Evolutionary conservation across 352 stramenopile species (phyloP).

Genomic region (Phytopythium kandeliae): DNA sequence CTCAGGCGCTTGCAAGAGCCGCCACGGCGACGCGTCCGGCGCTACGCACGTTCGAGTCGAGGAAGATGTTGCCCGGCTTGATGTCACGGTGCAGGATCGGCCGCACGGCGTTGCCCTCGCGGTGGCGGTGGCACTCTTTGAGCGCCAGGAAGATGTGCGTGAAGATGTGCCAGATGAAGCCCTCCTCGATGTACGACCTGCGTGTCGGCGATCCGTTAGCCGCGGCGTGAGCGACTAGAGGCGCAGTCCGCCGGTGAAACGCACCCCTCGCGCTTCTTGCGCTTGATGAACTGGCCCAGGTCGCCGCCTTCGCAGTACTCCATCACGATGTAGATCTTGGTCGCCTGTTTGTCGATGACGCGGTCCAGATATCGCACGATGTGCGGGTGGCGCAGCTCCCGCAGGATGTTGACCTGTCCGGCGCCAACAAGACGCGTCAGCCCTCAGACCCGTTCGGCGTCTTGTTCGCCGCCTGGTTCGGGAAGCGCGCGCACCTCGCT

Average conservation of each 20-base stretch:
- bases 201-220: too few relatives aligned
- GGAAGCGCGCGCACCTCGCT: constrained; percentile 62
- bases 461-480: not conserved
- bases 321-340: constrained; percentile 95
- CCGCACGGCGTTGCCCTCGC: constrained; percentile 68
- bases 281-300: constrained; percentile 88
- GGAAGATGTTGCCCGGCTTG: constrained; percentile 91
- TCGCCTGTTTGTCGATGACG: constrained; percentile 90
- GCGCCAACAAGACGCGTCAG: not conserved
- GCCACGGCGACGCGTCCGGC: not conserved
- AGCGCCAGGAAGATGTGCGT: constrained; percentile 90
- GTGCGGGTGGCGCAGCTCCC: constrained; percentile 89
- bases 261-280: constrained; percentile 85
- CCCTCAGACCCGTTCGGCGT: not conserved
- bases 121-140: constrained; percentile 88
- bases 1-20: too few relatives aligned
- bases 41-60: constrained; percentile 78
- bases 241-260: too few relatives aligned
- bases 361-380: constrained; percentile 93
- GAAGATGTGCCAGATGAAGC: constrained; percentile 92
- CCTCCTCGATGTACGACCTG: constrained; percentile 89
- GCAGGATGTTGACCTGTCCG: constrained; percentile 88
- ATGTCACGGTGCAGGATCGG: constrained; percentile 90
- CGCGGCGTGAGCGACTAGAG: too few relatives aligned
- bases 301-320: constrained; percentile 91